These are phyloP conservation scores for Gynostemma pentaphyllum DNA, from an alignment of 306 rosid genomes.

Conservation along the genomic window DNA sequence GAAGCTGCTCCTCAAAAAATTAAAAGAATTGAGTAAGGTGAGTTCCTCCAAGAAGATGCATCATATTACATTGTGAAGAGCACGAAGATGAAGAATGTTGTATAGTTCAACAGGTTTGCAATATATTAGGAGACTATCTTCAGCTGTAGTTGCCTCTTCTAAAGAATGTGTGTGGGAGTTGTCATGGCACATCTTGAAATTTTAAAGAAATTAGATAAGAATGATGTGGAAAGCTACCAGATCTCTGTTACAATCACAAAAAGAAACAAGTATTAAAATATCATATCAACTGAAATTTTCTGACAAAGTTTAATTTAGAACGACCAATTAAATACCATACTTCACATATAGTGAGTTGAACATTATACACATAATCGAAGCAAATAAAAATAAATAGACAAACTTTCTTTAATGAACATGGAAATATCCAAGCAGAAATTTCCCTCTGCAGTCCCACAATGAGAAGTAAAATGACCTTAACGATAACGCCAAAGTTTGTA, in stretches of 20 bases:
- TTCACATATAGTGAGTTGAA: too few species aligned
- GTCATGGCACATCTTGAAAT: constrained; percentile 65
- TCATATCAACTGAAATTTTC: not conserved
- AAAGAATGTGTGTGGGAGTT: constrained; percentile 50
- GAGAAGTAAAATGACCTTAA: not conserved
- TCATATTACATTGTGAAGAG: constrained; percentile 50
- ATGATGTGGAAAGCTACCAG: constrained; percentile 4
- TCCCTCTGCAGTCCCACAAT: constrained; percentile 6
- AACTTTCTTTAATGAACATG: too few species aligned
- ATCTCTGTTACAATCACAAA: not conserved
- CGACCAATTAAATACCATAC: not conserved
- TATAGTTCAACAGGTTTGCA: constrained; percentile 97
- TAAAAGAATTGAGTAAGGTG: not conserved
- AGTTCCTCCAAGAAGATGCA: constrained; percentile 1
- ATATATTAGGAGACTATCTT: constrained; percentile 74
- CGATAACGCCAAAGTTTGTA: not conserved
- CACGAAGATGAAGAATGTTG: constrained; percentile 80
- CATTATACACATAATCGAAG: too few species aligned
- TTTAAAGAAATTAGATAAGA: not conserved
- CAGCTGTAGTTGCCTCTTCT: constrained; percentile 60
- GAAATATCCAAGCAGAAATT: too few species aligned
- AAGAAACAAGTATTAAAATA: not conserved
- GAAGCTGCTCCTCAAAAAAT: not conserved
- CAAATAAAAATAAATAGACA: too few species aligned
- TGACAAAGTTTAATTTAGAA: not conserved